Conservation (phyloP, 805 yeast species). For the Zygosaccharomyces kombuchaensis region DNA sequence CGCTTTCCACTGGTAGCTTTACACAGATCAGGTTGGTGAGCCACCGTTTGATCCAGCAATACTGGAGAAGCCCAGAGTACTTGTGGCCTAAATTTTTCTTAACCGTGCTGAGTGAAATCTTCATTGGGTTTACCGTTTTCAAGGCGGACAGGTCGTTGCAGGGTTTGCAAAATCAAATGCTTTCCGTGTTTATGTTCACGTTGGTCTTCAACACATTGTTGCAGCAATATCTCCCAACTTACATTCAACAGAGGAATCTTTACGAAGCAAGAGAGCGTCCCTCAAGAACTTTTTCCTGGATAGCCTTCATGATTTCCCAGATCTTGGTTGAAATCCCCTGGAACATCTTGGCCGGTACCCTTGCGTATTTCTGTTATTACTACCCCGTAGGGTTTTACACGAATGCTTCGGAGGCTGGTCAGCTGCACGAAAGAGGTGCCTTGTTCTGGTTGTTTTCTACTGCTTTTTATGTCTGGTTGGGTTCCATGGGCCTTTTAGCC, state of each 20-base stretch:
- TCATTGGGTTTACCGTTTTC: constrained; percentile 72
- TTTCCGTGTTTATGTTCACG: constrained; percentile 65
- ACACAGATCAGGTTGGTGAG: constrained; percentile 46
- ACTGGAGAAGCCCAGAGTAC: constrained; percentile 63
- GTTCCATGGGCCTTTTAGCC: constrained; percentile 54
- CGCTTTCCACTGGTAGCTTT: constrained; percentile 43
- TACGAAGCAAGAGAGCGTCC: constrained; percentile 74
- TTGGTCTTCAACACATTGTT: constrained; percentile 52
- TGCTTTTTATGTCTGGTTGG: constrained; percentile 50
- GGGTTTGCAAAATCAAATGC: constrained; percentile 80
- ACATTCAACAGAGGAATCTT: constrained; percentile 55
- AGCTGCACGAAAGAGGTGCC: constrained; percentile 53
- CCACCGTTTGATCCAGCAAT: constrained; percentile 55
- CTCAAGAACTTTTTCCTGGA: constrained; percentile 66
- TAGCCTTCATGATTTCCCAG: constrained; percentile 57
- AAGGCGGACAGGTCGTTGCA: constrained; percentile 60
- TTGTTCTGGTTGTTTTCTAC: constrained; percentile 44
- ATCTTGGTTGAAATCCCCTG: constrained; percentile 64
- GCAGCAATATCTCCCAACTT: constrained; percentile 64
- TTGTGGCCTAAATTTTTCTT: constrained; percentile 56
- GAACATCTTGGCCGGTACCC: constrained; percentile 55
- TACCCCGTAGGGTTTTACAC: constrained; percentile 66
- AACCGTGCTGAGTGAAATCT: constrained; percentile 50
- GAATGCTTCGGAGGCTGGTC: constrained; percentile 53
- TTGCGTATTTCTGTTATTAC: constrained; percentile 59